Evolutionary conservation across 1,284 basidiomycete genomes (phyloP).

Genomic region (Mycena citricolor): DNA sequence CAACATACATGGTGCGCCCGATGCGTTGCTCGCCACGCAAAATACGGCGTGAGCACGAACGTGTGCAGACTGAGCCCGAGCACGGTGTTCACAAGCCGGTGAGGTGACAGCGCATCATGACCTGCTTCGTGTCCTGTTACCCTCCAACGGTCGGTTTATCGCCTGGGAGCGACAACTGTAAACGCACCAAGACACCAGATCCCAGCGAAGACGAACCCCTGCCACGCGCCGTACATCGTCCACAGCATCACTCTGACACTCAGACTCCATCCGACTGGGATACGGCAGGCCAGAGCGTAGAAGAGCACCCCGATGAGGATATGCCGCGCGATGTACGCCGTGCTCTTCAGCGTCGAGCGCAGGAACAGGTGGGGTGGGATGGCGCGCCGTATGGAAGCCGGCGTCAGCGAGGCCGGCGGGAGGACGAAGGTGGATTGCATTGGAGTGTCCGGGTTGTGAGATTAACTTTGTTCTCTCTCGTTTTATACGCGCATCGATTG

Average conservation of each 20-base stretch:
- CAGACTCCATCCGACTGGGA: slow-evolving; percentile 21
- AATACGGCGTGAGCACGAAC: slow-evolving; percentile 51
- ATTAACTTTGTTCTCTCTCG: no score
- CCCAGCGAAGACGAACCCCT: slow-evolving; percentile 39
- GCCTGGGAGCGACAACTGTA: background rate
- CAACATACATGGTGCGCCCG: slow-evolving; percentile 42
- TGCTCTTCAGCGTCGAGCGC: slow-evolving; percentile 40
- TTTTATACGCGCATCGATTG: no score
- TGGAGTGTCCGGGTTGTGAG: no score
- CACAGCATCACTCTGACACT: slow-evolving; percentile 34
- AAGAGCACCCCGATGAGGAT: slow-evolving; percentile 31
- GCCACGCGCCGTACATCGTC: slow-evolving; percentile 37
- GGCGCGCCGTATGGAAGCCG: slow-evolving; percentile 45
- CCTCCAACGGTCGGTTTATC: slow-evolving; percentile 26
- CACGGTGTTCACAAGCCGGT: slow-evolving; percentile 26
- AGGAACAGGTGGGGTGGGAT: slow-evolving; percentile 55
- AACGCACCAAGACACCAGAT: slow-evolving; percentile 42
- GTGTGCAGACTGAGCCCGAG: slow-evolving; percentile 34
- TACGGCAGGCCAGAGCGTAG: slow-evolving; percentile 36
- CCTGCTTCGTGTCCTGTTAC: slow-evolving; percentile 42
- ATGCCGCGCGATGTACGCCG: slow-evolving; percentile 44
- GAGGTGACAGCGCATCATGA: slow-evolving; percentile 28
- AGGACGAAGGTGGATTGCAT: slow-evolving; percentile 34
- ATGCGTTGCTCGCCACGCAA: slow-evolving; percentile 50
- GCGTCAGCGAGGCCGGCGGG: slow-evolving; percentile 41